These are phyloP conservation scores for Balakata baccata DNA, from an alignment of 345 rosid species.

Conservation along the genomic window DNA sequence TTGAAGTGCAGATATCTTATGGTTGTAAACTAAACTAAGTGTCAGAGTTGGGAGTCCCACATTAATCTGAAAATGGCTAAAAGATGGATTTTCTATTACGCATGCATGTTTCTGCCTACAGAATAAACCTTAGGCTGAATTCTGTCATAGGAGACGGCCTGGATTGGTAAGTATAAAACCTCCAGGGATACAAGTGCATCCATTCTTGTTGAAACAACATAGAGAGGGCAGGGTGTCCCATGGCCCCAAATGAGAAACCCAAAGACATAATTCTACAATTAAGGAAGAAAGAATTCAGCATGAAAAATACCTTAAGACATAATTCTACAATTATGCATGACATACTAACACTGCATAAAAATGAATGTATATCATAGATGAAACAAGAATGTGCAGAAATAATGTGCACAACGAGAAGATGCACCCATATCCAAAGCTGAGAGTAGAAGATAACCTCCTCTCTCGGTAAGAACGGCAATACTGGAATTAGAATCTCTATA, in stretches of 20 bases:
- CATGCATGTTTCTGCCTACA: not conserved
- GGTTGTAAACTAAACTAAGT: not conserved
- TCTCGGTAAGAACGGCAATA: slow-evolving; percentile 77
- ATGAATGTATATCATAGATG: not conserved
- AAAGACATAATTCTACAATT: no score
- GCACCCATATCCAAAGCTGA: not conserved
- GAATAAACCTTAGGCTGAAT: not conserved
- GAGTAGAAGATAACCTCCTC: slow-evolving; percentile 58
- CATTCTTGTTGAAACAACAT: not conserved
- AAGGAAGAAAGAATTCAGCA: not conserved
- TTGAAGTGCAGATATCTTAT: not conserved
- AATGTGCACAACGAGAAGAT: not conserved
- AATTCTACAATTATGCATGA: not conserved
- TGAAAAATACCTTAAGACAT: not conserved
- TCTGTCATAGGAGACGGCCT: not conserved
- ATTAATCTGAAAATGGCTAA: not conserved
- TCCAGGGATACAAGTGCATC: not conserved
- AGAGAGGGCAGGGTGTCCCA: not conserved
- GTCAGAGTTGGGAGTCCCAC: not conserved
- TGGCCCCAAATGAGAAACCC: no score
- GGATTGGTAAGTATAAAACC: not conserved
- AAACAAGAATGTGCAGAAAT: not conserved
- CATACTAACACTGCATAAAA: not conserved
- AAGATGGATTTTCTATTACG: not conserved
- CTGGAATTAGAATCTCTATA: slow-evolving; percentile 76